Base-by-base conservation (phyloP, 78 protist species). In the Dictyostelium capitatum region DNA sequence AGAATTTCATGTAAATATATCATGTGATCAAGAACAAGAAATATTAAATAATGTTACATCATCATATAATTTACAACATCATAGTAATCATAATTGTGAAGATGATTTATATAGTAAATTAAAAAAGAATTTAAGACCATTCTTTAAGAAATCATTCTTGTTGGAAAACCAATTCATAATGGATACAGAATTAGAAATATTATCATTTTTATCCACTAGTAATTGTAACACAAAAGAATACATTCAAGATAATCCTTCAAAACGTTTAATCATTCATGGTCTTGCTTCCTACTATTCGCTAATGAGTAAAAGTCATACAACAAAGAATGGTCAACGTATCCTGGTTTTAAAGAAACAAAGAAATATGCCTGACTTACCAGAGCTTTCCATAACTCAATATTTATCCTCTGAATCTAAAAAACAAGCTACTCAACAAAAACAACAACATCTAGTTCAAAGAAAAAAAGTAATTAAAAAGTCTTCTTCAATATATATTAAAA, bases 191-290 rank as follows among this genome's bases (percentile, higher is more conserved):
- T 5, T 28, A 19, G 47, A 65, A 51, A 77, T 87, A n/a, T 8
- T 87, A 4, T n/a, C 41, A 12, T 87, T 77, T n/a, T 41, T 59
- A 67, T 15, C 28, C 4, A 47, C 67, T 19, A 46, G 47, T 43
- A 50, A 48, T 59, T 62, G 70, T 25, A 30, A 57, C 12, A 32
- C 79, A 10, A 87, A 19, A 11, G 93, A 87, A 79, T 70, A 50
- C 1, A 41, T 23, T 1, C 50, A 75, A 9, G 64, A 48, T 0
- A 25, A 54, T n/a, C 54, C 85, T 10, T 47, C 54, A 30, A 70
- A 87, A 28, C 41, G 93, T 48, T n/a, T 87, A 12, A 56, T 87
- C 32, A 25, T 87, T 17, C 93, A 87, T 43, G 93, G 93, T 75
- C 12, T 87, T 25, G 83, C 64, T 15, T 59, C 74, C 2, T 87